Conservation (phyloP, 176 grass and related monocot species). For the Zea luxurians region DNA sequence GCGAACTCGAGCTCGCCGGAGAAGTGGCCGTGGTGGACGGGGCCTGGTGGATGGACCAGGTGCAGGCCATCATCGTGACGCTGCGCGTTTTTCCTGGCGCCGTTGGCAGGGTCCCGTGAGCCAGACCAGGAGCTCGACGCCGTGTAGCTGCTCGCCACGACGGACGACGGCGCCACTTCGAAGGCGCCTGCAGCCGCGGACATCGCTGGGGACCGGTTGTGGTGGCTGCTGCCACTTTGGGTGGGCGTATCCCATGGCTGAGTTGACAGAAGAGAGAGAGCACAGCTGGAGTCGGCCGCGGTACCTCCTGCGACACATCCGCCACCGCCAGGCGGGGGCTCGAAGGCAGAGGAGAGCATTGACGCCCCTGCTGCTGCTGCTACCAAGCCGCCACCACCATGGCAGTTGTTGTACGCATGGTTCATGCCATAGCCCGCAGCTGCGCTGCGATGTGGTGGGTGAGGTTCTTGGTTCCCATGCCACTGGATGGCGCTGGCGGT, state of each 20-base stretch:
- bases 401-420: conserved; percentile 42
- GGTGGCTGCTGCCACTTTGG: background rate
- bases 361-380: conserved; percentile 1
- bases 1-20: conserved; percentile 89
- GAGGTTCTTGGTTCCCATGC: conserved; percentile 49
- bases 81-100: conserved; percentile 26
- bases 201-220: conserved; percentile 40
- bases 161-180: conserved; percentile 37
- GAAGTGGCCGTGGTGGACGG: conserved; percentile 50
- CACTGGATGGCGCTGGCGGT: conserved; percentile 33
- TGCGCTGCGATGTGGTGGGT: conserved; percentile 46
- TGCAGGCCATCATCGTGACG: conserved; percentile 23
- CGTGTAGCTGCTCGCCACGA: conserved; percentile 52
- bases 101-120: conserved; percentile 13
- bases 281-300: conserved; percentile 73
- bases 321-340: conserved; percentile 49
- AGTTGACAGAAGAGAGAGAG: conserved; percentile 97
- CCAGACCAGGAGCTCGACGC: conserved; percentile 18
- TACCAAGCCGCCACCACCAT: conserved; percentile 18
- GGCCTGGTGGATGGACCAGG: conserved; percentile 8
- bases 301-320: conserved; percentile 48
- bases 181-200: conserved; percentile 39
- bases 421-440: conserved; percentile 51
- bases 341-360: conserved; percentile 31
- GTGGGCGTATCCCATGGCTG: conserved; percentile 49